Base-by-base conservation (phyloP, 352 stramenopile genomes). In the Globisporangium apiculatum region DNA sequence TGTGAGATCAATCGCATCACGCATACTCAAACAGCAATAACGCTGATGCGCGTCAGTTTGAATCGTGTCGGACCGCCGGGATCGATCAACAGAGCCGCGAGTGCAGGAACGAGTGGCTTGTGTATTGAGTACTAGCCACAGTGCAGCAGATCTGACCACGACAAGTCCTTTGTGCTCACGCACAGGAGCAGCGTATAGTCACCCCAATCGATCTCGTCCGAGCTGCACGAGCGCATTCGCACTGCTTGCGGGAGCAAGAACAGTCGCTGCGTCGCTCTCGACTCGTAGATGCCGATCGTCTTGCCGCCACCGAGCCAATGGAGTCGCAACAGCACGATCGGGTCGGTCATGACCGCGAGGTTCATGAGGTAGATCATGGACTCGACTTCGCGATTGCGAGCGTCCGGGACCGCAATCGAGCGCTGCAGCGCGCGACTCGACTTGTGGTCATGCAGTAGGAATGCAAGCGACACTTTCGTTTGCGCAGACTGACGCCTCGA, bases 351-450 rank as follows among this genome's bases (percentile, higher is more conserved):
- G 17, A 40, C 54, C 1, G 59, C 54, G 3, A 65, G 12, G 14
- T 65, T 65, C 53, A 61, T 61, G 15, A 65, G 36, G 35, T 53
- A 60, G 45, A 65, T 56, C 48, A 50, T 61, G 6, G 59, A 60
- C 54, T 65, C 41, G 2, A 65, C 59, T n/a, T 65, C 47, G 14
- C 31, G 41, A 36, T 38, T 50, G 8, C 55, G 47, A 4, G 54
- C 48, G 14, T 52, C 49, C 38, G 48, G 18, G 18, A 54, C 14
- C 5, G 38, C 24, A 9, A 63, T 49, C 14, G 5, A 42, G 1
- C 31, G 31, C 43, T 50, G 12, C 11, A 58, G 31, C 42, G 40
- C 42, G 31, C 9, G 53, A 11, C 53, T 51, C 42, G 31, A 42
- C 24, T 15, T 35, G 53, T 37, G 18, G 12, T 58, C 53, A 8